Evolutionary conservation across 2,329 filamentous ascomycete genomes (phyloP), one percentile per base, ranked within the genome.

Genomic region (Monosporascus sp.): DNA sequence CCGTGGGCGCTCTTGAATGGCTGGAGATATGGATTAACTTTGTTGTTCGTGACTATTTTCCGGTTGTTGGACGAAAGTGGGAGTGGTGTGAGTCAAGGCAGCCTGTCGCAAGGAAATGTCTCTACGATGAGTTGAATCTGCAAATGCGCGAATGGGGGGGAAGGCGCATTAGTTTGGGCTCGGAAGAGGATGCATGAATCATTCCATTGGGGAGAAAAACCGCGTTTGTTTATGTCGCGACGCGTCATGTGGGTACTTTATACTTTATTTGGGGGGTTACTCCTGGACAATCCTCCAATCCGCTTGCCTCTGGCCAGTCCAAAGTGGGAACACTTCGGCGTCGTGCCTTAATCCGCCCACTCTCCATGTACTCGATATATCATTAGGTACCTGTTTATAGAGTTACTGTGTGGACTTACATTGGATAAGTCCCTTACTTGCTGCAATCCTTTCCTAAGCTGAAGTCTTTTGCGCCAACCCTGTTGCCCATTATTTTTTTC

Each of bases 201-300:
- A 54, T 37, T 14, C 43, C 37, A 51, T 50, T 53, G 56, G 49
- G 55, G 51, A 49, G 52, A 44, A 46, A 41, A 54, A 56, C 51
- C 59, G 59, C 59, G 59, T 61, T 61, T 61, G 59, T 61, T 61
- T 61, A 61, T 58, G 58, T 59, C 57, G 51, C 51, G 56, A 60
- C 55, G 56, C 59, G 59, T 52, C 56, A 59, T 26, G 14, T 46
- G 26, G 15, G 43, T 11, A 46, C 43, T n/a, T 18, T 28, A 7
- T 22, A 46, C 43, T n/a, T 17, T 26, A 46, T 24, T 6, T 8
- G 11, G 14, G 11, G 14, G 11, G 17, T 9, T 24, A 43, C 40
- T 20, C 2, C 38, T 40, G 40, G 5, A 24, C 5, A 43, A 18
- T 20, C 18, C 40, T 14, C 17, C 40, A 46, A 46, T 28, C 43